Percentiles rank a stretch among this genome's conserved stretches.
Evolutionary conservation across 148 eudicot species (phyloP).

Genomic region (Fagopyrum esculentum): DNA sequence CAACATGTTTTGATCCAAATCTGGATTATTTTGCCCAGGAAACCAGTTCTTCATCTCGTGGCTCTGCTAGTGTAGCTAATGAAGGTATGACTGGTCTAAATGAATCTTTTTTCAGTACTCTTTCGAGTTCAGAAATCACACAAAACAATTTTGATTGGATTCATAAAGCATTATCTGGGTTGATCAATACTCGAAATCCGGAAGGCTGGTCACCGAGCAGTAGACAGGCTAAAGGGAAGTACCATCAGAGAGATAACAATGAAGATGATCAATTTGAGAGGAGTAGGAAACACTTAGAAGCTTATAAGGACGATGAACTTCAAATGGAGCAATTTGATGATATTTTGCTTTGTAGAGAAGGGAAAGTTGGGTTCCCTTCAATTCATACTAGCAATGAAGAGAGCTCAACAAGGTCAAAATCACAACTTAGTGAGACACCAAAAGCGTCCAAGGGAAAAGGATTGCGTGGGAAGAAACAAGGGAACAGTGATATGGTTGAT

Average conservation of each 20-base stretch:
- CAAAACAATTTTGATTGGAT: conserved; percentile 5
- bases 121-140: conserved; percentile 10
- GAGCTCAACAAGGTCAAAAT: not conserved
- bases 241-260: conserved; percentile 23
- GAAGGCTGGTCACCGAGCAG: not conserved
- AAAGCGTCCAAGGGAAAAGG: conserved; percentile 13
- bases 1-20: conserved; percentile 8
- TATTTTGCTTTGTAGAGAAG: conserved; percentile 21
- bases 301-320: conserved; percentile 24
- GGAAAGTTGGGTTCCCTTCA: conserved; percentile 18
- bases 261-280: conserved; percentile 22
- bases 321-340: conserved; percentile 39
- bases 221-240: conserved; percentile 22
- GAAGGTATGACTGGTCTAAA: conserved; percentile 3
- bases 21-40: not conserved
- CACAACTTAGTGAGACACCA: conserved; percentile 9
- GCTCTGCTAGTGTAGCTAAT: not conserved
- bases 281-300: conserved; percentile 26
- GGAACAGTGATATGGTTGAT: conserved; percentile 32
- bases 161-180: conserved; percentile 2
- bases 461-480: conserved; percentile 21
- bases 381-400: conserved; percentile 13
- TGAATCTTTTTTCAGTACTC: not conserved
- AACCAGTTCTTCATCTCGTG: conserved; percentile 7
- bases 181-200: not conserved